Percentiles rank a stretch among this genome's conserved stretches.
phyloP scores from a whole-genome alignment of 331 rosid genomes.

The Telfairia occidentalis region DNA sequence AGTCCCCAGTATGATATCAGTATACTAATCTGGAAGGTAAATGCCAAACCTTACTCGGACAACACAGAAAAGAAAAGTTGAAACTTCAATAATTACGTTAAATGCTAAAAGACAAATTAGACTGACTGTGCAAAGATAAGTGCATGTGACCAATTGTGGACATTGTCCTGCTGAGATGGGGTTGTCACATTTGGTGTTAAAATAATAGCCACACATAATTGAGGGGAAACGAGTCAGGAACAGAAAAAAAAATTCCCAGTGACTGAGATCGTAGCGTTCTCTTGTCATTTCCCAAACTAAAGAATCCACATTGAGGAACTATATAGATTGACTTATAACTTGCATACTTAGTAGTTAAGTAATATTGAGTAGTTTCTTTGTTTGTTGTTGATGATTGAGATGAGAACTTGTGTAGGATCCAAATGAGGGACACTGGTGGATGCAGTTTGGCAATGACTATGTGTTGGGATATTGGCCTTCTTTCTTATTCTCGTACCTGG shows the following conservation, averaged over 20 bases:
- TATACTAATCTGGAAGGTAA: slow-evolving; percentile 98
- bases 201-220: neutral
- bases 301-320: neutral
- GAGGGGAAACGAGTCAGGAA: neutral
- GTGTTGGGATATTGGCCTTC: slow-evolving; percentile 98
- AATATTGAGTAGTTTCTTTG: neutral
- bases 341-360: neutral
- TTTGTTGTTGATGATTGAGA: neutral
- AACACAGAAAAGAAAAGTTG: neutral
- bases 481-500: slow-evolving; percentile 83
- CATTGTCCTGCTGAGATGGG: slow-evolving; percentile 4
- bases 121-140: neutral
- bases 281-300: neutral
- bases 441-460: slow-evolving; percentile 82
- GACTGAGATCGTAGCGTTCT: neutral
- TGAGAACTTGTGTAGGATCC: slow-evolving; percentile 53
- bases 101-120: neutral
- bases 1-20: slow-evolving; percentile 81
- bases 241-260: slow-evolving; percentile 22
- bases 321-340: neutral
- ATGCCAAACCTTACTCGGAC: slow-evolving; percentile 6
- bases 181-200: neutral
- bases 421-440: slow-evolving; percentile 97
- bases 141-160: slow-evolving; percentile 2
- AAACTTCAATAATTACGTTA: neutral